Conservation (phyloP, 148 eudicot species). For the Vaccinium corymbosum region DNA sequence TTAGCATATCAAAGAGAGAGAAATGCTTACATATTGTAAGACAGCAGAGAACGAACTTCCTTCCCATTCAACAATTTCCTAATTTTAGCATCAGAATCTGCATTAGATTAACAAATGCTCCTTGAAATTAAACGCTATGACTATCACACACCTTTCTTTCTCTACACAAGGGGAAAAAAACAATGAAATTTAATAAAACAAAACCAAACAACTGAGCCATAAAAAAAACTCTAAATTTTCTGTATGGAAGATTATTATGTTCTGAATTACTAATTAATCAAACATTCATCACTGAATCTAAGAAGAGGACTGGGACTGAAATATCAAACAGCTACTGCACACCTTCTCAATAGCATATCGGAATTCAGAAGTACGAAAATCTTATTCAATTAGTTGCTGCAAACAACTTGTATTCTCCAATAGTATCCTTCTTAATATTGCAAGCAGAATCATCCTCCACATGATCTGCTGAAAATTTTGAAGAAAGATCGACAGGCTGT, state of each 20-base stretch:
- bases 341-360: conserved; percentile 29
- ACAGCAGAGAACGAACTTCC: too few species aligned
- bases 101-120: conserved; percentile 5
- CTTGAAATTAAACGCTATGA: conserved; percentile 17
- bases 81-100: too few species aligned
- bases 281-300: conserved; percentile 24
- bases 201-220: conserved; percentile 15
- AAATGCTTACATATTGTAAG: too few species aligned
- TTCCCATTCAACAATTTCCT: too few species aligned
- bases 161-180: conserved; percentile 17
- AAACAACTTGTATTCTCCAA: conserved; percentile 93
- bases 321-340: conserved; percentile 33
- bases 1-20: too few species aligned
- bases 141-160: conserved; percentile 23
- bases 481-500: conserved; percentile 22
- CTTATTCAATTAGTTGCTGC: conserved; percentile 72
- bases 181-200: conserved; percentile 8
- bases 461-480: conserved; percentile 24
- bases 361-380: conserved; percentile 57
- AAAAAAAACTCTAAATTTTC: conserved; percentile 17
- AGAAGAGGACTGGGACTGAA: conserved; percentile 29
- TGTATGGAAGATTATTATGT: conserved; percentile 49
- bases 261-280: conserved; percentile 43
- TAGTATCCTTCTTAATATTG: conserved; percentile 47
- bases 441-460: conserved; percentile 41